phyloP scores from a whole-genome alignment of 2,329 filamentous ascomycete species.

The Setomelanomma holmii region DNA sequence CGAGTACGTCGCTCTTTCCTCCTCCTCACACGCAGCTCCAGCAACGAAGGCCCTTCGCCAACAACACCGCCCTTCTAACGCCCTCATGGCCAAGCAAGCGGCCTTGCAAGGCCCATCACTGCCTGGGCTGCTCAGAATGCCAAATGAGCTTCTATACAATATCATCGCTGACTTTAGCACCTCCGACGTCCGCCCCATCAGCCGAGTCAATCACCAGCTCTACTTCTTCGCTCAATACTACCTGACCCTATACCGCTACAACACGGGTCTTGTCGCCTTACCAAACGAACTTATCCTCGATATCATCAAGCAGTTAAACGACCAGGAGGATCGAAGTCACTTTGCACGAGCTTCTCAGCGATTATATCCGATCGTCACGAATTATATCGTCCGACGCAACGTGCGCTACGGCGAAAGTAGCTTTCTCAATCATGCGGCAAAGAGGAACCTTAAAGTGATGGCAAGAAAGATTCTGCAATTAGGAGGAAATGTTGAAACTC shows the following conservation, averaged over 20 bases:
- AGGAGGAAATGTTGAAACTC: neutral
- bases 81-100: neutral
- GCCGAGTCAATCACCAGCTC: conserved; percentile 7
- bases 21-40: neutral
- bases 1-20: neutral
- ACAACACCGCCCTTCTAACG: no score
- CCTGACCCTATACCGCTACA: conserved; percentile 7
- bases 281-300: conserved; percentile 17
- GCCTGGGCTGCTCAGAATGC: conserved; percentile 7
- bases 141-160: conserved; percentile 13
- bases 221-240: conserved; percentile 10
- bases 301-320: conserved; percentile 11
- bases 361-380: conserved; percentile 16
- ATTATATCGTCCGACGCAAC: conserved; percentile 14
- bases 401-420: conserved; percentile 11
- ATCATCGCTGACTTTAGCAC: conserved; percentile 9
- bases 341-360: conserved; percentile 14
- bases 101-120: no score
- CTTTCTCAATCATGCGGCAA: conserved; percentile 16
- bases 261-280: conserved; percentile 7
- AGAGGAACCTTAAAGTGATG: conserved; percentile 15
- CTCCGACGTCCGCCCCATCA: conserved; percentile 9
- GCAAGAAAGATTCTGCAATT: conserved; percentile 13
- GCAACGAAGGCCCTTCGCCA: no score
- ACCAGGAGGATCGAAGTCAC: conserved; percentile 10